Percentiles rank a stretch among this genome's conserved stretches.
These are phyloP conservation scores for Wickerhamiella vanderwaltii DNA, from an alignment of 805 yeast genomes.

Conservation along the genomic window DNA sequence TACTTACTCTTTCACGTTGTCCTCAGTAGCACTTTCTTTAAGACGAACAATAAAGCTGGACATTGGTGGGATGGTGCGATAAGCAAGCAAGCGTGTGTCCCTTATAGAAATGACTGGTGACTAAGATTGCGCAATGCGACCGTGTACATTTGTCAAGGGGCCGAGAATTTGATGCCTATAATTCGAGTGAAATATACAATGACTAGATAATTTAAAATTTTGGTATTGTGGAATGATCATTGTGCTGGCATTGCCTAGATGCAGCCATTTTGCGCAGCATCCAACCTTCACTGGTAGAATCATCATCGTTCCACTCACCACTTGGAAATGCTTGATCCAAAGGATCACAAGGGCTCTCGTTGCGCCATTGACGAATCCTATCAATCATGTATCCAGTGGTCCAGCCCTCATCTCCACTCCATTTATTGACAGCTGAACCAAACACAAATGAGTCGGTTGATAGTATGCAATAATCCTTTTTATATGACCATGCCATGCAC, in stretches of 20 bases:
- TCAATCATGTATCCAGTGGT: conserved; percentile 26
- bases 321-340: neutral
- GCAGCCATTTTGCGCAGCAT: conserved; percentile 14
- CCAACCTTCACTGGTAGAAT: conserved; percentile 17
- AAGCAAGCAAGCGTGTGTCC: conserved; percentile 2
- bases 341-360: conserved; percentile 8
- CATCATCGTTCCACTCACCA: conserved; percentile 13
- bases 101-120: too few relatives aligned
- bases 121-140: too few relatives aligned
- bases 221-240: too few relatives aligned
- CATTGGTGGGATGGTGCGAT: conserved; percentile 6
- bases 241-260: too few relatives aligned
- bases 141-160: too few relatives aligned
- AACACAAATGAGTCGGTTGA: conserved; percentile 11
- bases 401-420: conserved; percentile 13
- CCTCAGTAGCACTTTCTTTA: conserved; percentile 19
- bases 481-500: conserved; percentile 18
- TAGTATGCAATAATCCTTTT: conserved; percentile 13
- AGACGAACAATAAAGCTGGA: conserved; percentile 16
- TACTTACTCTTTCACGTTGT: conserved; percentile 17
- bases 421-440: conserved; percentile 17
- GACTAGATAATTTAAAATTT: too few relatives aligned
- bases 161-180: too few relatives aligned
- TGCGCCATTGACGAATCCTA: conserved; percentile 21
- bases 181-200: too few relatives aligned